Conservation (phyloP, 1,139 yeast species). For the Protomyces gravidus region DNA sequence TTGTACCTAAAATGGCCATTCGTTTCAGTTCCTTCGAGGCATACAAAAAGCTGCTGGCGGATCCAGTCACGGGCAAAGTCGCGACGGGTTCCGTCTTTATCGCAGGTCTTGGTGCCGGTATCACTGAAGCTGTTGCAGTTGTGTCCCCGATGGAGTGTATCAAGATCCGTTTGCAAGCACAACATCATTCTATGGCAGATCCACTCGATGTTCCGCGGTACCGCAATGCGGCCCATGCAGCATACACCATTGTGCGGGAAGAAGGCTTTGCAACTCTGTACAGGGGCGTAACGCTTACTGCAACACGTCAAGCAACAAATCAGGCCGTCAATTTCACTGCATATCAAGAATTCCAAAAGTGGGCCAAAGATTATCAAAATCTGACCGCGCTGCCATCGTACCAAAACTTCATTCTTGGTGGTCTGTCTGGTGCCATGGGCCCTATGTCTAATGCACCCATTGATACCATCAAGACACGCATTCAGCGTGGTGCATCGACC, state of each 20-base stretch:
- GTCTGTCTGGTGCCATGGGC: constrained; percentile 93
- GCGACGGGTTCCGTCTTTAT: constrained; percentile 60
- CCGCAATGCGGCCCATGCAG: constrained; percentile 89
- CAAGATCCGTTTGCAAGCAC: constrained; percentile 93
- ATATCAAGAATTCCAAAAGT: constrained; percentile 76
- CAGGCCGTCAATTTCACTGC: constrained; percentile 98
- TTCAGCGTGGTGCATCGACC: constrained; percentile 78
- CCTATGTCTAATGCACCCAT: constrained; percentile 97
- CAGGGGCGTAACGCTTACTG: constrained; percentile 92
- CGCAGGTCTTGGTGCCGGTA: constrained; percentile 97
- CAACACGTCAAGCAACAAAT: constrained; percentile 96
- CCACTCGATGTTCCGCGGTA: constrained; percentile 78
- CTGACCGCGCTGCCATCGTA: constrained; percentile 74
- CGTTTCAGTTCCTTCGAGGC: constrained; percentile 91
- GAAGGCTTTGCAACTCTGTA: constrained; percentile 87
- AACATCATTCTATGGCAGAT: constrained; percentile 81
- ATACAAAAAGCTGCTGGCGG: constrained; percentile 66
- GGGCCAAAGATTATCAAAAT: constrained; percentile 55
- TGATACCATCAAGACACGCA: constrained; percentile 93
- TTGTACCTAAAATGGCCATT: constrained; percentile 97
- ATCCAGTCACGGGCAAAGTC: constrained; percentile 56
- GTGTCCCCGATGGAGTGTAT: constrained; percentile 98
- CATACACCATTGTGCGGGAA: constrained; percentile 75
- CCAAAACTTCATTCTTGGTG: constrained; percentile 90
- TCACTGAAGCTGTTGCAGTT: constrained; percentile 89